A percentile compares a stretch with the other conserved stretches of the same genome.
Evolutionary conservation across 129 eudicot species (phyloP).

Genomic region (Kitagawia praeruptora): DNA sequence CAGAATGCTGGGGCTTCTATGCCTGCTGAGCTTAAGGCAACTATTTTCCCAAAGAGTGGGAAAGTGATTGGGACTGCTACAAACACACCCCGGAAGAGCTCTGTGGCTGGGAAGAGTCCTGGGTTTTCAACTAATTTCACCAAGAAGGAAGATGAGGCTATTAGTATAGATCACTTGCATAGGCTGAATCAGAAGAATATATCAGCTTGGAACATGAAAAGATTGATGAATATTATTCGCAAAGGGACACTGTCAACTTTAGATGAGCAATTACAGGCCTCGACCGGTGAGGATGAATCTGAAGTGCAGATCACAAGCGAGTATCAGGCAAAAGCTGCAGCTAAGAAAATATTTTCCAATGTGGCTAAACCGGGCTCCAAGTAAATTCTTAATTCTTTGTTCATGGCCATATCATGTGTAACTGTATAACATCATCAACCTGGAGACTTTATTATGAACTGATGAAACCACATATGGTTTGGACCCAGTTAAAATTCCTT

Average conservation of each 20-base stretch:
- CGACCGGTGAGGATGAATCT: constrained; percentile 55
- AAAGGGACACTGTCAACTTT: constrained; percentile 62
- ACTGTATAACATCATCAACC: not conserved
- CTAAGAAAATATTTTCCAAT: constrained; percentile 63
- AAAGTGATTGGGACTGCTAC: constrained; percentile 43
- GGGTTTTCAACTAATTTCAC: constrained; percentile 32
- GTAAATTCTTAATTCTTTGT: constrained; percentile 31
- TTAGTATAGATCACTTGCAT: constrained; percentile 68
- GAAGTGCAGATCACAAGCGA: constrained; percentile 65
- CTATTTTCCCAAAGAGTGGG: constrained; percentile 52
- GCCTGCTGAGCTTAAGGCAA: constrained; percentile 70
- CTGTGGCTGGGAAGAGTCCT: constrained; percentile 32
- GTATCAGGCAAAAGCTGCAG: constrained; percentile 71
- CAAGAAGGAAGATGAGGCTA: constrained; percentile 44
- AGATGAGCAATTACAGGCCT: constrained; percentile 61
- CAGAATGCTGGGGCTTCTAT: constrained; percentile 35
- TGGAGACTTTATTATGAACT: not conserved
- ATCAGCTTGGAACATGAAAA: constrained; percentile 93
- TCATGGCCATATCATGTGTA: not conserved
- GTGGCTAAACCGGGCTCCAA: constrained; percentile 80
- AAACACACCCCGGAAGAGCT: constrained; percentile 33
- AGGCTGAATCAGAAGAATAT: constrained; percentile 68
- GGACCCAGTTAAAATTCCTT: not conserved
- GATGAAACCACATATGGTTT: not conserved
- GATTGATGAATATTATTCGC: constrained; percentile 66